Percentiles rank a stretch among this genome's conserved stretches.
Evolutionary conservation across 495 filamentous ascomycete genomes (phyloP).

Genomic region (Penicillium ochrochloron): DNA sequence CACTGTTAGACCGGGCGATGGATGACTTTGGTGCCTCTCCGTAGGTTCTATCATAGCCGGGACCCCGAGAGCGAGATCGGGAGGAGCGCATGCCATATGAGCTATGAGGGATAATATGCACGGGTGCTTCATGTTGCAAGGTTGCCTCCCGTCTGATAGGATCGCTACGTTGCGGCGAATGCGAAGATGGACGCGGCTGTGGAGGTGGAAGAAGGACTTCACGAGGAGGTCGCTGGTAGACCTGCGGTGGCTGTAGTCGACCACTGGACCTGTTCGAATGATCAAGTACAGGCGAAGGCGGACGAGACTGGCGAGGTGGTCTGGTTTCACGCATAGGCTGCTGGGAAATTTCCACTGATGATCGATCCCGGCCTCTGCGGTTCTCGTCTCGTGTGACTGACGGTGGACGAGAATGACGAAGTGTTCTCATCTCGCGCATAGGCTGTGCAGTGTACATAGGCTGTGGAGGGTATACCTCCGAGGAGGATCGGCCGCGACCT

Average conservation of each 20-base stretch:
- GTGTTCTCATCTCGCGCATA: not conserved
- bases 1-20: conserved; percentile 30
- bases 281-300: conserved; percentile 10
- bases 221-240: conserved; percentile 7
- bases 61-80: conserved; percentile 15
- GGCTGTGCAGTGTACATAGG: not conserved
- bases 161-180: not conserved
- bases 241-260: not conserved
- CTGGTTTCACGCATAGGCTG: not conserved
- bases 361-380: conserved; percentile 5
- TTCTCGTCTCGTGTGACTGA: not conserved
- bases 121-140: conserved; percentile 9
- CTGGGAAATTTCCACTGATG: not conserved
- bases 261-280: conserved; percentile 7
- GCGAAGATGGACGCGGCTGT: conserved; percentile 2
- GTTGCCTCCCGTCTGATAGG: conserved; percentile 3
- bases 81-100: conserved; percentile 8
- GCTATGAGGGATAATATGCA: conserved; percentile 12
- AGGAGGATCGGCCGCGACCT: conserved; percentile 3
- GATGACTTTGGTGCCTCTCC: conserved; percentile 8
- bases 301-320: not conserved
- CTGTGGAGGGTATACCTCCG: not conserved
- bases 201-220: conserved; percentile 5
- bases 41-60: conserved; percentile 9
- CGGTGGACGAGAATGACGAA: not conserved